Evolutionary conservation across 1,284 basidiomycete species (phyloP), one percentile per base, ranked within the genome.

Genomic region (Anthracocystis panici-leucophaei): DNA sequence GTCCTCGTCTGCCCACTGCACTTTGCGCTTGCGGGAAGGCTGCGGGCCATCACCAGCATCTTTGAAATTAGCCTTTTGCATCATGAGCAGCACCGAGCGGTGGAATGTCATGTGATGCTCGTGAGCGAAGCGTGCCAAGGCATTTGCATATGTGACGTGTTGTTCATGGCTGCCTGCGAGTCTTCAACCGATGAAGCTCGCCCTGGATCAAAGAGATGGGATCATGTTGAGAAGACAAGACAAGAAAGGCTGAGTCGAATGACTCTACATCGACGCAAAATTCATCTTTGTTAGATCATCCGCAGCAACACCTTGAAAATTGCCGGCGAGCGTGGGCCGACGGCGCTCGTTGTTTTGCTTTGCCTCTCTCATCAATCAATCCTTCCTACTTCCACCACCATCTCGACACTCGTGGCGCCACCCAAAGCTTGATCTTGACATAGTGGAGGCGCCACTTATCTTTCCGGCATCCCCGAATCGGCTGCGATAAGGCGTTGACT

Each of bases 1-100:
- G 12, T 72, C 59, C 27, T 71, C 57, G 31, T 76, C 74, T 2
- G 74, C 65, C 74, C 74, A 76, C 35, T 76, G 74, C 25, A 76
- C 74, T 44, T 68, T 76, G 46, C 72, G 65, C 44, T 75, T 75
- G 50, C 68, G 68, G 1, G 58, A 25, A 3, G 63, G 33, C 16
- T 41, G 49, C 10, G 14, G 10, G 3, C 29, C 46, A 5, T 45
- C 51, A 20, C 14, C 50, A 27, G 14, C 40, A 31, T 56, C 50
- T 14, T 38, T 38, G 35, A 16, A 12, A 38, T 38, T 3, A 16
- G 35, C 14, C 10, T 61, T 31, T 33, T 56, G 60, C 66, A 69
- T 69, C 18, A 20, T 54, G 49, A 12, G 23, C 18, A 14, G 11
- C 23, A n/a, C 10, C 27, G 16, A 25, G 35, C 21, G 10, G 9